Evolutionary conservation across 768 basidiomycete genomes (phyloP).

Genomic region (Amanita inopinata): DNA sequence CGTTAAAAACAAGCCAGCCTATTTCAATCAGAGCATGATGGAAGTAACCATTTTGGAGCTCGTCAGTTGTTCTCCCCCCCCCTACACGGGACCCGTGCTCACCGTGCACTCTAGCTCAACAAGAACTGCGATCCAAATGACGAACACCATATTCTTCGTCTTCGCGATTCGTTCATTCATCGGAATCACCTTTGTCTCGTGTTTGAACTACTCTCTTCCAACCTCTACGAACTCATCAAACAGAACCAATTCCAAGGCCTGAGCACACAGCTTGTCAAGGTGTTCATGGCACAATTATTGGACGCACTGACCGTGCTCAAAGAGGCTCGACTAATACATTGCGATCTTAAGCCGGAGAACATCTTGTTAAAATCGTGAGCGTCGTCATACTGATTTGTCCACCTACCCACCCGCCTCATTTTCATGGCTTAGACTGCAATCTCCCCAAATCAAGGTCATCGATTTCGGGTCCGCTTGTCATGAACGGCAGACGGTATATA

Average conservation of each 20-base stretch:
- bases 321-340: conserved; percentile 93
- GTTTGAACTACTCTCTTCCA: conserved; percentile 93
- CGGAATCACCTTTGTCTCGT: conserved; percentile 94
- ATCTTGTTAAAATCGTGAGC: conserved; percentile 89
- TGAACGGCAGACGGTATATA: conserved; percentile 99
- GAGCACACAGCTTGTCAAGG: conserved; percentile 94
- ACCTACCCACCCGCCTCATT: conserved; percentile 2
- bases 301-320: conserved; percentile 90
- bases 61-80: conserved; percentile 39
- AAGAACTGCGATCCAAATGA: conserved; percentile 89
- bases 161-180: conserved; percentile 95
- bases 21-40: conserved; percentile 99
- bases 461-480: conserved; percentile 99
- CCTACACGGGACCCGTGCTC: conserved; percentile 4
- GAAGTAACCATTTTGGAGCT: conserved; percentile 96
- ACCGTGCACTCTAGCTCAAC: conserved; percentile 62
- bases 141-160: conserved; percentile 91
- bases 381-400: conserved; percentile 1
- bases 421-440: conserved; percentile 62
- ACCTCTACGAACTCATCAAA: conserved; percentile 98
- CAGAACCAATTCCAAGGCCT: conserved; percentile 99
- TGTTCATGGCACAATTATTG: conserved; percentile 92
- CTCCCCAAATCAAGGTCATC: conserved; percentile 97
- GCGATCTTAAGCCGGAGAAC: conserved; percentile 98
- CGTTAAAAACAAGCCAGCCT: conserved; percentile 99